Base-by-base conservation (phyloP, 2,329 filamentous ascomycete species). In the Ophiostoma angusticollis region DNA sequence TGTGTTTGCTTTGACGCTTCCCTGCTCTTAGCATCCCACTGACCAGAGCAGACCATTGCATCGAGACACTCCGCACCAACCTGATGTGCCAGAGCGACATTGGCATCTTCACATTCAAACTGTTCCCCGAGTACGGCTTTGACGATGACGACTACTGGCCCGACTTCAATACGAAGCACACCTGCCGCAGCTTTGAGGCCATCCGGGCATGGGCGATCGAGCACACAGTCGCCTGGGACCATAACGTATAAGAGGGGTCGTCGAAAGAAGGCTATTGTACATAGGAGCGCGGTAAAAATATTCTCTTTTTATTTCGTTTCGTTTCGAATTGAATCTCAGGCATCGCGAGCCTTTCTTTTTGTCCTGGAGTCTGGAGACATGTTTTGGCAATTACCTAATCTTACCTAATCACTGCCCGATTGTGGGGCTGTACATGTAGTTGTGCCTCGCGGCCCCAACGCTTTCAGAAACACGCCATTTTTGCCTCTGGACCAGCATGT, bases 11-110 rank as follows among this genome's bases (percentile, higher is more conserved):
- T 45, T 6, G 16, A 4, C 24, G 7, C 25, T 6, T 13, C 34
- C 18, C 27, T 16, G 17, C 11, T 29, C 9, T 4, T 25, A 16
- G 22, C 9, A 14, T 24, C 24, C 16, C 22, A 34, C 17, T 19
- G 16, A 18, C 30, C 17, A 21, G 18, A 32, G 19, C 47, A 55
- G 67, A 72, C 50, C 67, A 72, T 49, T 72, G 68, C 54, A 62
- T 71, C 43, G 68, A 73, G 47, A 62, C 70, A 5, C 51, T 74
- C 28, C 54, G 70, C 6, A 58, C 67, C 45, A 69, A 66, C 31
- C 56, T 72, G 32, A 68, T 72, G 63, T 74, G 69, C 49, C 65
- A 72, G 47, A 60, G 62, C 31, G 70, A 74, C 41, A 57, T 71
- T 45, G 67, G 68, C 9, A 61, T 74, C 19, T 71, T 70, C 45